Evolutionary conservation across 108 stramenopile genomes (phyloP).

Genomic region (Skeletonema marinoi): DNA sequence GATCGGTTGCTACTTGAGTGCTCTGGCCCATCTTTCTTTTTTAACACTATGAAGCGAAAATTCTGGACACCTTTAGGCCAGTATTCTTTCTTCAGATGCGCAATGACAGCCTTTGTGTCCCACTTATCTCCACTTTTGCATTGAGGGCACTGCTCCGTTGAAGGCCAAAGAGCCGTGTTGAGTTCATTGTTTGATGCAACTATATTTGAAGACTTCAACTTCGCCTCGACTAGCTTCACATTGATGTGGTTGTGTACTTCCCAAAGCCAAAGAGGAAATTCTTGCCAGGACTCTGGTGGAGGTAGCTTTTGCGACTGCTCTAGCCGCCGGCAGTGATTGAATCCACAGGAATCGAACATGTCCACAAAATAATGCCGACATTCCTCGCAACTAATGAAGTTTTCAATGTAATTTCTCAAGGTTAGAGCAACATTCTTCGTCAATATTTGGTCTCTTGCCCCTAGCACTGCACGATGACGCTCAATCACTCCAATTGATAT

Average conservation of each 20-base stretch:
- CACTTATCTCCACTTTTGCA: slow-evolving; percentile 60
- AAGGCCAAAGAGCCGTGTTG: slow-evolving; percentile 53
- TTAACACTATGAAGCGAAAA: slow-evolving; percentile 53
- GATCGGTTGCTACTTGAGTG: slow-evolving; percentile 9
- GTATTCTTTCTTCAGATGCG: slow-evolving; percentile 48
- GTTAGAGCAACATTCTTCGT: slow-evolving; percentile 55
- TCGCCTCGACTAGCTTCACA: slow-evolving; percentile 60
- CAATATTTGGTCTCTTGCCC: slow-evolving; percentile 44
- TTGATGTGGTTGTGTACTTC: slow-evolving; percentile 86
- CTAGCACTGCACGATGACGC: slow-evolving; percentile 60
- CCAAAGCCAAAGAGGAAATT: slow-evolving; percentile 75
- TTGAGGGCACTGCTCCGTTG: slow-evolving; percentile 38
- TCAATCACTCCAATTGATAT: slow-evolving; percentile 65
- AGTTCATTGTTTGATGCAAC: slow-evolving; percentile 13
- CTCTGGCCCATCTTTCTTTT: slow-evolving; percentile 36
- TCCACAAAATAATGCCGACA: slow-evolving; percentile 72
- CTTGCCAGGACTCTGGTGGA: slow-evolving; percentile 56
- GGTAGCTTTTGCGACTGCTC: slow-evolving; percentile 39
- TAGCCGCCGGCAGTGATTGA: slow-evolving; percentile 71
- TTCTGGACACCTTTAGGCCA: slow-evolving; percentile 60
- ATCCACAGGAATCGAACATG: slow-evolving; percentile 67
- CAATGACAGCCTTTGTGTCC: slow-evolving; percentile 42
- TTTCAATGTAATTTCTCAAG: slow-evolving; percentile 59
- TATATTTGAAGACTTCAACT: slow-evolving; percentile 14
- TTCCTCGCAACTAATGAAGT: slow-evolving; percentile 80